Evolutionary conservation across 495 filamentous ascomycete genomes (phyloP).

Genomic region (Viridothelium virens): DNA sequence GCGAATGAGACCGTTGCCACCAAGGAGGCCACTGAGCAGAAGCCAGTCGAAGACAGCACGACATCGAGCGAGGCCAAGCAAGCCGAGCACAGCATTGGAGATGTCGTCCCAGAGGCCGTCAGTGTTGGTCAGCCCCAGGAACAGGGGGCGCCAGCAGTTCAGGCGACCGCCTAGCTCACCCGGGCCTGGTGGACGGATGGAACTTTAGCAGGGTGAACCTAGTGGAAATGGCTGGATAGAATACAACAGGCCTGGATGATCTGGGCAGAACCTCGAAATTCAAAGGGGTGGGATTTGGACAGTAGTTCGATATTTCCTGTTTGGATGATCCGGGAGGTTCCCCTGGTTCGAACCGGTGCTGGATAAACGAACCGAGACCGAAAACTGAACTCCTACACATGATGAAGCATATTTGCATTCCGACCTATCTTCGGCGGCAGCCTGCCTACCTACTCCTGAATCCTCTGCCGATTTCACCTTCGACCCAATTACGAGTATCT

Average conservation of each 20-base stretch:
- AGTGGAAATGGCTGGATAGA: background rate
- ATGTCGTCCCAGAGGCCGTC: conserved; percentile 36
- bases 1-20: conserved; percentile 21
- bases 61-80: conserved; percentile 15
- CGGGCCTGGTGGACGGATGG: background rate
- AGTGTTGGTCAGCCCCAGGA: conserved; percentile 32
- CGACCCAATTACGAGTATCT: background rate
- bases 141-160: conserved; percentile 31
- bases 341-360: no score
- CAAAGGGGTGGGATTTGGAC: no score
- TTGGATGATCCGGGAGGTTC: no score
- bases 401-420: background rate
- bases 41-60: conserved; percentile 6
- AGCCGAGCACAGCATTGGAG: conserved; percentile 29
- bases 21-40: conserved; percentile 14
- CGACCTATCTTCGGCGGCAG: conserved; percentile 7
- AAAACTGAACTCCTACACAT: no score
- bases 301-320: no score
- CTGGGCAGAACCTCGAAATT: no score
- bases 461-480: background rate
- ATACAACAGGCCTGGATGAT: background rate
- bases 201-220: no score
- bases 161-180: conserved; percentile 39
- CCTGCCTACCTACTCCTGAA: no score
- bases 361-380: no score